Conservation (phyloP, 495 filamentous ascomycete genomes). For the Daldinia grandis region DNA sequence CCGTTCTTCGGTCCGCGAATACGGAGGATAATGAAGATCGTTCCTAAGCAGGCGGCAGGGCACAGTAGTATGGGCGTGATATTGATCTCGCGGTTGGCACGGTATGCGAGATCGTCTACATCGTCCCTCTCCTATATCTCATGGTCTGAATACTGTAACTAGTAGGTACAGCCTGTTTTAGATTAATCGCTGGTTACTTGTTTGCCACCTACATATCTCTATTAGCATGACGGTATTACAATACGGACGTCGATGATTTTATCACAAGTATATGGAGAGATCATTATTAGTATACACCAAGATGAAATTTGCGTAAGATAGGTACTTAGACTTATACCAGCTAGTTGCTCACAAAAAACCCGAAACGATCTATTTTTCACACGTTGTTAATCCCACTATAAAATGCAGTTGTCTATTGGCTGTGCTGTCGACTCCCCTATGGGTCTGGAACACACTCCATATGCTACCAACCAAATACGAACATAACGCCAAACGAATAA, state of each 20-base stretch:
- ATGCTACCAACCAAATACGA: background rate
- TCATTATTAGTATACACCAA: background rate
- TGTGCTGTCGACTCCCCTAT: background rate
- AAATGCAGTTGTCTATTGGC: background rate
- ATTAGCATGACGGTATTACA: too few species aligned
- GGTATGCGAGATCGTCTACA: background rate
- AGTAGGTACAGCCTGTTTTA: too few species aligned
- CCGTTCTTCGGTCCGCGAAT: background rate
- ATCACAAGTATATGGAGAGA: background rate
- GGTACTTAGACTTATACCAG: background rate
- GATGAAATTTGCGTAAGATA: background rate
- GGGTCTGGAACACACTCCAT: background rate
- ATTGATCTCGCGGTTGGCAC: background rate
- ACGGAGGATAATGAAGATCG: background rate
- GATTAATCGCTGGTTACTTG: too few species aligned
- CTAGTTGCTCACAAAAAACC: background rate
- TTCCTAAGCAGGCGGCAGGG: background rate
- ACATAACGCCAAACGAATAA: background rate
- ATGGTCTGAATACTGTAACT: too few species aligned
- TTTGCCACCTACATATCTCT: too few species aligned
- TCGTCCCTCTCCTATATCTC: background rate
- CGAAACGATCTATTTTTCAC: background rate
- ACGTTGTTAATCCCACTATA: background rate
- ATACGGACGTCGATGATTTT: background rate
- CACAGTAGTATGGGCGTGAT: background rate